Percentiles rank a stretch among this genome's conserved stretches.
phyloP scores from a whole-genome alignment of 139 green algal genomes.

The Auxenochlorella protothecoides region DNA sequence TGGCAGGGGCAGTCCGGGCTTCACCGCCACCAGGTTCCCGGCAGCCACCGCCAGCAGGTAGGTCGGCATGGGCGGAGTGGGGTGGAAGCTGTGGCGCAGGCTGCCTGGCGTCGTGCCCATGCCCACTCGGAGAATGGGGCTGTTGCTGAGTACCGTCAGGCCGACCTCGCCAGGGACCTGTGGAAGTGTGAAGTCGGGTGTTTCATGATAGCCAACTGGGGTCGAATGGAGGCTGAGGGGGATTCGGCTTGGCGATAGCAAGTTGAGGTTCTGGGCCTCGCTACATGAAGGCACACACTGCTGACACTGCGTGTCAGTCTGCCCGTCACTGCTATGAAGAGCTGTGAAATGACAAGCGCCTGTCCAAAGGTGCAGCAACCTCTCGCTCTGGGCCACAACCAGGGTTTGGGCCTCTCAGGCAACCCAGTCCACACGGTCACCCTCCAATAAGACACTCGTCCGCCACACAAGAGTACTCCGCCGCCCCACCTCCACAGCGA shows the following conservation, averaged over 20 bases:
- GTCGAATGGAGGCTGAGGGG: too few species aligned
- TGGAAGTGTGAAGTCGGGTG: too few species aligned
- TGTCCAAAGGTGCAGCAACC: background rate
- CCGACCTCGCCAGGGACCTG: too few species aligned
- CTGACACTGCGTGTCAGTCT: too few species aligned
- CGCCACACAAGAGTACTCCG: background rate
- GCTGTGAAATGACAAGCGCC: too few species aligned
- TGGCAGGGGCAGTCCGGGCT: background rate
- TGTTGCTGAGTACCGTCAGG: background rate
- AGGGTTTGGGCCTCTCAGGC: background rate
- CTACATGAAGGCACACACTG: too few species aligned
- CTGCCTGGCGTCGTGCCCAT: background rate
- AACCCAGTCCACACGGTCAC: too few species aligned
- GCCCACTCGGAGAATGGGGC: background rate
- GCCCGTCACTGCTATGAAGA: too few species aligned
- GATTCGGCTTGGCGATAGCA: too few species aligned
- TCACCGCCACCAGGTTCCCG: constrained; percentile 10
- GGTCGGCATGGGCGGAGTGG: constrained; percentile 29
- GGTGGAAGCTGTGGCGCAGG: background rate
- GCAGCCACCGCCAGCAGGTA: constrained; percentile 29
- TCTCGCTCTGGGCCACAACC: background rate
- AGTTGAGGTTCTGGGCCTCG: too few species aligned
- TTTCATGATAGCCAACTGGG: too few species aligned
- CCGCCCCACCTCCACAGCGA: constrained; percentile 8
- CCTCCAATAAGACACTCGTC: background rate